phyloP scores from a whole-genome alignment of 2,329 filamentous ascomycete genomes.

The Madurella mycetomatis region DNA sequence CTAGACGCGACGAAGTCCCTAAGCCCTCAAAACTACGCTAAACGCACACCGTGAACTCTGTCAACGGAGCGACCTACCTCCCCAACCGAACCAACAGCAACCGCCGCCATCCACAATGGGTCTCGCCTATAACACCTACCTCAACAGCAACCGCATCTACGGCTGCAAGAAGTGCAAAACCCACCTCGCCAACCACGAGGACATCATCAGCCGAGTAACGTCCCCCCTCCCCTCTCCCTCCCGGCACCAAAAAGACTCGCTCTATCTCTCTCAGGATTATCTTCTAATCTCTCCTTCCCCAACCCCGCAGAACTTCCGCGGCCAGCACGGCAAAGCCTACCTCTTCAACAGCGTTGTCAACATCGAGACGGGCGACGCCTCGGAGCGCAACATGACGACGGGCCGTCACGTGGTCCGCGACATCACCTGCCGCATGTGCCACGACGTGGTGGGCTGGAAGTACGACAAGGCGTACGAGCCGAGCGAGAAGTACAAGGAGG shows the following conservation, averaged over 20 bases:
- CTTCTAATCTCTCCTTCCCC: background rate
- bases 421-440: constrained; percentile 86
- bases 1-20: too few relatives aligned
- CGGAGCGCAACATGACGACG: constrained; percentile 96
- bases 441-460: constrained; percentile 93
- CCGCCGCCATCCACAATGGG: constrained; percentile 57
- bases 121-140: constrained; percentile 85
- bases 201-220: constrained; percentile 84
- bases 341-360: constrained; percentile 96
- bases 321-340: constrained; percentile 96
- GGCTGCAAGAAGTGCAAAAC: constrained; percentile 94
- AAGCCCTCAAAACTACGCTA: too few relatives aligned
- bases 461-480: constrained; percentile 95
- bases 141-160: constrained; percentile 81
- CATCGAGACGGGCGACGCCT: constrained; percentile 74
- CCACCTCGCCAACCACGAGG: constrained; percentile 89
- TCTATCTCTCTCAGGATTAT: background rate
- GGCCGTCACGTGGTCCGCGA: constrained; percentile 92
- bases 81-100: background rate
- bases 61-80: too few relatives aligned
- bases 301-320: constrained; percentile 78
- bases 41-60: too few relatives aligned
- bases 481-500: constrained; percentile 97
- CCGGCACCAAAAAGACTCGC: too few relatives aligned
- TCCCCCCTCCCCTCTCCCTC: constrained; percentile 3